Base-by-base conservation (phyloP, 148 eudicot species). In the Bassia scoparia region DNA sequence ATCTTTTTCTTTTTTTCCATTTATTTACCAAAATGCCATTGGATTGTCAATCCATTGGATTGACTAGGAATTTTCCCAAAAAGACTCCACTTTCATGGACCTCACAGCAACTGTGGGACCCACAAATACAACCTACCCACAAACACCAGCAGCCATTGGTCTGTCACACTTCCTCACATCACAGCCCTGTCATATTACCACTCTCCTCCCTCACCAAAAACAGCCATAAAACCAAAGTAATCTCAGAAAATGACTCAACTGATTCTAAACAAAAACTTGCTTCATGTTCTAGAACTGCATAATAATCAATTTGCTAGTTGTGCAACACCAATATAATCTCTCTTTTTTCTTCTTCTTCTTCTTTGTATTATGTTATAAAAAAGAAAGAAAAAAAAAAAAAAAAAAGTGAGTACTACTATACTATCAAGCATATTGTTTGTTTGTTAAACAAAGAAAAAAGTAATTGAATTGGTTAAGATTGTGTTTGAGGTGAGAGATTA, bases 251-350 rank as follows among this genome's bases (percentile, higher is more conserved):
- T 41, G 70, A 77, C 54, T n/a, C 46, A 68, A 61, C 65, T 69
- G 77, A 69, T 38, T 73, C 74, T 79, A 74, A 70, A 69, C 73
- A 69, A 37, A 66, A 67, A n/a, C n/a, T n/a, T n/a, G n/a, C 63
- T 68, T 29, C 46, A 5, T 41, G 1, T 41, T 37, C 30, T 30
- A 23, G 20, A 17, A 10, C 27, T 0, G 17, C 34, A 78, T 37
- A 67, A 68, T 44, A 34, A 66, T 64, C 67, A 23, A 44, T 55
- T 53, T 48, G 43, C 67, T 65, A 11, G 11, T 20, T 72, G 41
- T 50, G 73, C 61, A 61, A 50, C 20, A 43, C 26, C 10, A 34
- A 61, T 61, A 59, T 43, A 66, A n/a, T n/a, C n/a, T n/a, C n/a
- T n/a, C n/a, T n/a, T n/a, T n/a, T n/a, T n/a, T n/a, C n/a, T n/a